phyloP scores from a whole-genome alignment of 345 rosid species.

The Syzygium aqueum region DNA sequence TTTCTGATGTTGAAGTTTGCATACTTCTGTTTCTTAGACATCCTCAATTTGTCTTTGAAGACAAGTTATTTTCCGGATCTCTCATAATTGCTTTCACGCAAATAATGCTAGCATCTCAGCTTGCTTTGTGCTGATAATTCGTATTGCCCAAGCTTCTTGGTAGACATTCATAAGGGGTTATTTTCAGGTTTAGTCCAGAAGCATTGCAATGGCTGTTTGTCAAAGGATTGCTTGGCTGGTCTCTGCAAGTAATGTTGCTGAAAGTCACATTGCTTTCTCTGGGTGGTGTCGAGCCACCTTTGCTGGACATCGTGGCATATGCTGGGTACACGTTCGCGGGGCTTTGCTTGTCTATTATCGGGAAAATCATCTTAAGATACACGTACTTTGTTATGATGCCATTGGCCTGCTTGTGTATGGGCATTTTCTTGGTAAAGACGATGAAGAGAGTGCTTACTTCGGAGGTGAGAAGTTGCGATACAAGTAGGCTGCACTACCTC shows the following conservation, averaged over 20 bases:
- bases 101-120: not conserved
- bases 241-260: constrained; percentile 69
- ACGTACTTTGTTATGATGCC: constrained; percentile 76
- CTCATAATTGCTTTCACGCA: not conserved
- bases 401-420: constrained; percentile 77
- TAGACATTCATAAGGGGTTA: not conserved
- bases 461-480: constrained; percentile 73
- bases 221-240: constrained; percentile 94
- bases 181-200: constrained; percentile 83
- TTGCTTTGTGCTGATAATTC: not conserved
- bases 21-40: not conserved
- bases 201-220: constrained; percentile 79
- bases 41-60: not conserved
- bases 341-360: constrained; percentile 56
- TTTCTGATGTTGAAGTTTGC: not conserved
- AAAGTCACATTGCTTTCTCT: constrained; percentile 70
- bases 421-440: constrained; percentile 86
- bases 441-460: constrained; percentile 90
- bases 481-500: constrained; percentile 85
- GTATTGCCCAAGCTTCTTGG: not conserved
- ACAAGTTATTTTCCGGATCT: not conserved
- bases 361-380: constrained; percentile 60
- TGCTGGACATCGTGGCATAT: constrained; percentile 82
- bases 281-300: constrained; percentile 87
- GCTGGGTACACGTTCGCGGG: constrained; percentile 86